Evolutionary conservation across 1,284 basidiomycete genomes (phyloP), one percentile per base, ranked within the genome.

Genomic region (Ganoderma boninense): DNA sequence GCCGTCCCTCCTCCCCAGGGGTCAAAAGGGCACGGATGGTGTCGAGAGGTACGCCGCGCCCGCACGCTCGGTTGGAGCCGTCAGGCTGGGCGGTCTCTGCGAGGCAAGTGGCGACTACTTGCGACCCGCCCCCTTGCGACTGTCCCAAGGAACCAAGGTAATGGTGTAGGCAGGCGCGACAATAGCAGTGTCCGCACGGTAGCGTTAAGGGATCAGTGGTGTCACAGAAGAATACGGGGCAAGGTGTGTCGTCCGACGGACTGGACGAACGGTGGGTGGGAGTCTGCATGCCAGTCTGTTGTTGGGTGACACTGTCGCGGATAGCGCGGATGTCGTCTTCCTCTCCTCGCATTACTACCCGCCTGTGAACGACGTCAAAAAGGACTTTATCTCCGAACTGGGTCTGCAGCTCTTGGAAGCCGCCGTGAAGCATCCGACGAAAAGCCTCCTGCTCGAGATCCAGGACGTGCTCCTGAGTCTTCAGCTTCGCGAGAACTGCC

Each of bases 121-220:
- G n/a, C 16, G 57, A 62, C 77, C 64, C 70, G 80, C 64, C 70
- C 79, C 75, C 64, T 69, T 73, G 59, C 74, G 72, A 38, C 23
- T 67, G 74, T 46, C 80, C 75, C 18, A 79, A 70, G 40, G 80
- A 79, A n/a, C 71, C 73, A 60, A 87, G 78, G 70, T 85, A 82
- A 66, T 83, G 80, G 66, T 82, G 79, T 57, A 89, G 79, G 75
- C 88, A 90, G n/a, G 77, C 52, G 29, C 72, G 79, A 78, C 88
- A 89, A 75, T 89, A 89, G 46, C 74, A 71, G 76, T 90, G 88
- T 16, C 80, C 80, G 75, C 88, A 89, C 32, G 78, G 75, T 68
- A 89, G 75, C 61, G 75, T 75, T 67, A 86, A 73, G 6, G 83
- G 80, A 46, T 84, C 77, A 20, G 78, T 76, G 35, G 83, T 75